Evolutionary conservation across 2,329 filamentous ascomycete genomes (phyloP).

Genomic region (Paecilomyces sp.): DNA sequence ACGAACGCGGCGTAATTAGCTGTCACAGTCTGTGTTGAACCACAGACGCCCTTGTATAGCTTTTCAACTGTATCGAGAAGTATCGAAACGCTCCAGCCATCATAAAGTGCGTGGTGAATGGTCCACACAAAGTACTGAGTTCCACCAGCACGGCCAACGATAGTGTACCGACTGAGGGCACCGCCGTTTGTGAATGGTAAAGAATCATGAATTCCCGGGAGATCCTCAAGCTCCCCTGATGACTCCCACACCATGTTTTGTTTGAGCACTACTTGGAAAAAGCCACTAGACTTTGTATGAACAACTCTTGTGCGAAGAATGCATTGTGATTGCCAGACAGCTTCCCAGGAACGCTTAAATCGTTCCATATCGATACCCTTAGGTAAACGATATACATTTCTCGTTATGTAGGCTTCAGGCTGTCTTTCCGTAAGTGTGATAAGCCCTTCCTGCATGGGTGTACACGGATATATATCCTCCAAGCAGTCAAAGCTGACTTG

Average conservation of each 20-base stretch:
- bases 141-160: constrained; percentile 1
- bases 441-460: constrained; percentile 37
- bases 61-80: constrained; percentile 10
- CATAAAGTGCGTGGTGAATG: constrained; percentile 38
- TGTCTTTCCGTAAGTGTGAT: constrained; percentile 31
- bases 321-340: constrained; percentile 22
- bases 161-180: constrained; percentile 5
- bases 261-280: constrained; percentile 22
- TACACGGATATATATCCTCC: constrained; percentile 35
- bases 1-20: constrained; percentile 6
- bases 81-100: constrained; percentile 25
- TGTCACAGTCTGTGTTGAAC: background rate
- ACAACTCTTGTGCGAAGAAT: constrained; percentile 37
- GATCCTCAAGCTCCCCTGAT: constrained; percentile 3
- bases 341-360: constrained; percentile 34
- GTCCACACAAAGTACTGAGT: constrained; percentile 28
- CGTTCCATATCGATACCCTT: constrained; percentile 21
- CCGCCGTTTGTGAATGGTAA: constrained; percentile 6
- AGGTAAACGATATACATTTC: constrained; percentile 26
- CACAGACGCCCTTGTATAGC: constrained; percentile 3
- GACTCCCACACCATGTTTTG: constrained; percentile 14
- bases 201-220: constrained; percentile 3
- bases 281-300: constrained; percentile 14
- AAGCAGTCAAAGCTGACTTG: constrained; percentile 14
- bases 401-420: constrained; percentile 34